Base-by-base conservation (phyloP, 2,329 filamentous ascomycete species). In the Tothia fuscella region DNA sequence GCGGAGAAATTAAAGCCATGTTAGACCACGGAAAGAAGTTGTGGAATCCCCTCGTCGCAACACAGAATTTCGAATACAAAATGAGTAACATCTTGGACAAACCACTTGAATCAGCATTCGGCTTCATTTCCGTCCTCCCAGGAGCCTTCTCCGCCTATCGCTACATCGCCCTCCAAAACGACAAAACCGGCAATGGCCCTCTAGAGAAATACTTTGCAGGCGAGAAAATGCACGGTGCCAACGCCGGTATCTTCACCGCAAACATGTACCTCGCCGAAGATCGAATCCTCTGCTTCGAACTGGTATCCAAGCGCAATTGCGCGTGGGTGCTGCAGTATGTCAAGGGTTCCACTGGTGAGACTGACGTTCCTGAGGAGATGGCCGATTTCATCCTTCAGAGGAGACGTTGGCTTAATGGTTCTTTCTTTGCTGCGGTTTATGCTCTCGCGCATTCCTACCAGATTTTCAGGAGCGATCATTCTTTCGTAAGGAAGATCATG, bases 261-360 rank as follows among this genome's bases (percentile, higher is more conserved):
- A 98, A 98, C 63, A 98, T 98, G 91, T 98, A 96, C 57, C 75
- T 98, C 45, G 91, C 91, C 43, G 91, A 98, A 59, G 91, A 98
- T 72, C 85, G 91, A 70, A 98, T 98, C 57, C 78, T 98, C 26
- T 98, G 91, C 63, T 98, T 94, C 71, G 91, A 98, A 64, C 78
- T 98, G 39, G 91, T 98, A 47, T 86, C 88, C 34, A 98, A 98
- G 67, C 79, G 91, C 49, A 95, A 95, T 58, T 95, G 88, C 59
- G 83, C 89, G 56, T 98, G 91, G 91, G 84, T 96, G 46, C 65
- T 98, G 53, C 88, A 95, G 57, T 98, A 98, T 56, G 91, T 98
- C 68, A 98, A 98, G 65, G 95, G 88, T 2, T 85, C 91, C 10
- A 94, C 78, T 7, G 91, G 91, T 49, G 91, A 98, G 68, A 98